Evolutionary conservation across 2,329 filamentous ascomycete genomes (phyloP).

Genomic region (Pseudocercospora fijiensis): DNA sequence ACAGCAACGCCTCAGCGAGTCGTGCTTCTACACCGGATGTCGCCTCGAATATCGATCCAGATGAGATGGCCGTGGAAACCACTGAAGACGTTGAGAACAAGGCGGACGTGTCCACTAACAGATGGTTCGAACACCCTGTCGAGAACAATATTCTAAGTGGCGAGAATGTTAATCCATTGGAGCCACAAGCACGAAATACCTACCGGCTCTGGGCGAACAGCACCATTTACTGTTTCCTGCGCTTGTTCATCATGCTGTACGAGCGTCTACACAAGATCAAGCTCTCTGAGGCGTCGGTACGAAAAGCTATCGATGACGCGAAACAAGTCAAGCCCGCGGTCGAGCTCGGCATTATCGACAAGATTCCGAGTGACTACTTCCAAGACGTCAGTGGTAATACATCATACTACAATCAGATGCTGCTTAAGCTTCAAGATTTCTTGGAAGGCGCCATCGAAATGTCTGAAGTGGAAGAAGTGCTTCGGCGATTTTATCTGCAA

Average conservation of each 20-base stretch:
- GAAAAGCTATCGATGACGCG: conserved; percentile 70
- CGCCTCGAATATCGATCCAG: conserved; percentile 74
- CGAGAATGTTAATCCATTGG: conserved; percentile 69
- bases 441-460: conserved; percentile 80
- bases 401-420: conserved; percentile 80
- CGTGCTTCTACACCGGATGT: conserved; percentile 87
- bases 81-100: conserved; percentile 37
- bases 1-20: conserved; percentile 70
- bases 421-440: conserved; percentile 82
- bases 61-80: conserved; percentile 61
- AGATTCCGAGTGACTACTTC: conserved; percentile 73
- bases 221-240: conserved; percentile 91
- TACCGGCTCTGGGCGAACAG: conserved; percentile 92
- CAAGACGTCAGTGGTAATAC: conserved; percentile 61
- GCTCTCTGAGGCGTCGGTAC: conserved; percentile 69
- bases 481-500: conserved; percentile 87
- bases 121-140: conserved; percentile 63
- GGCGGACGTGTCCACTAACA: conserved; percentile 63
- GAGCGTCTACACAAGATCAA: conserved; percentile 81
- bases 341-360: conserved; percentile 79
- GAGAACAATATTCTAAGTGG: conserved; percentile 56
- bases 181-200: conserved; percentile 74
- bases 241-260: conserved; percentile 88
- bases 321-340: conserved; percentile 76
- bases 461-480: conserved; percentile 79